Conservation (phyloP, 2,329 filamentous ascomycete genomes). For the Sarocladium oryzae region DNA sequence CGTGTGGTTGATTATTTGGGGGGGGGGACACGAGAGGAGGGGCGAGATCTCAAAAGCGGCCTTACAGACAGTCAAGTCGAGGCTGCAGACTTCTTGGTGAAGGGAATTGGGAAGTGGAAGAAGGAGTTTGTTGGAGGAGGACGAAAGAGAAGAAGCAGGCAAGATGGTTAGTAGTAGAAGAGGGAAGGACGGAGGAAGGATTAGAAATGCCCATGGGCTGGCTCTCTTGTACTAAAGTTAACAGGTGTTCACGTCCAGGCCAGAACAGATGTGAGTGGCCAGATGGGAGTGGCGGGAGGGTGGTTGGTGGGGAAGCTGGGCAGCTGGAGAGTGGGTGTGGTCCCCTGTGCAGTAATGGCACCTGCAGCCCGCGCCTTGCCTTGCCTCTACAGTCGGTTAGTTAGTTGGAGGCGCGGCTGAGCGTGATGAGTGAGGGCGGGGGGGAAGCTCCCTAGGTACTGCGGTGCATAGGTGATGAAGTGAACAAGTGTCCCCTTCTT, state of each 20-base stretch:
- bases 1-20: slow-evolving; percentile 11
- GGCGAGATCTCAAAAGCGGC: slow-evolving; percentile 13
- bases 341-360: slow-evolving; percentile 1
- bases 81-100: not conserved
- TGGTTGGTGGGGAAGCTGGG: slow-evolving; percentile 4
- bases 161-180: slow-evolving; percentile 9
- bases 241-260: slow-evolving; percentile 7
- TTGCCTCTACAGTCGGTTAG: too few species aligned
- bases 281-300: not conserved
- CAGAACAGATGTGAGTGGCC: not conserved
- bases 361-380: not conserved
- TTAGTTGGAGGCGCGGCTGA: not conserved
- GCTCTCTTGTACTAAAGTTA: slow-evolving; percentile 7
- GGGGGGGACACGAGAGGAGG: slow-evolving; percentile 8
- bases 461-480: too few species aligned
- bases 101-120: slow-evolving; percentile 5
- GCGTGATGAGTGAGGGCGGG: not conserved
- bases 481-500: slow-evolving; percentile 39
- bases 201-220: slow-evolving; percentile 8
- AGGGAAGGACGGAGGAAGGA: slow-evolving; percentile 6
- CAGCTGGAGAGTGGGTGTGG: not conserved
- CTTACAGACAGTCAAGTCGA: slow-evolving; percentile 7
- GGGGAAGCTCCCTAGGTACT: not conserved
- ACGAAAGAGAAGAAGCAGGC: not conserved
- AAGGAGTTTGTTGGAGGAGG: not conserved